These are phyloP conservation scores for Dendryphion nanum DNA, from an alignment of 2,329 filamentous ascomycete species.

Conservation along the genomic window DNA sequence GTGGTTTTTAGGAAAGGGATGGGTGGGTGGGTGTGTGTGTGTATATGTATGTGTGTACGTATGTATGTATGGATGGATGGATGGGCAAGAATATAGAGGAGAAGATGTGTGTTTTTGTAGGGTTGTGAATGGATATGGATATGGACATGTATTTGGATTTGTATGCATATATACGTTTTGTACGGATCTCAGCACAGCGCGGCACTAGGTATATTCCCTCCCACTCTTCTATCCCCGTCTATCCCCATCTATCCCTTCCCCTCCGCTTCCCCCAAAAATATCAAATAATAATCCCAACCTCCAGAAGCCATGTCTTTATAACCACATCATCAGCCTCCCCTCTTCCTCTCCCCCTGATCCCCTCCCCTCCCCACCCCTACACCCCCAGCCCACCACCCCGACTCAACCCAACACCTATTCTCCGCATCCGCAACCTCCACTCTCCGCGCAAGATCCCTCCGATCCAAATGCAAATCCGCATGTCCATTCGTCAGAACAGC, in stretches of 20 bases:
- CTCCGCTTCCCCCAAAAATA: background rate
- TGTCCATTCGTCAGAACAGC: conserved; percentile 32
- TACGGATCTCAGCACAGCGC: background rate
- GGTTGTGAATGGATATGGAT: background rate
- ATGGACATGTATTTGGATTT: background rate
- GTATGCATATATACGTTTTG: background rate
- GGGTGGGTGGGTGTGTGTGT: background rate
- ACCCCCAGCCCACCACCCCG: conserved; percentile 39
- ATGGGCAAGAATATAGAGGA: too few species aligned
- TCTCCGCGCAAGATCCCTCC: conserved; percentile 25
- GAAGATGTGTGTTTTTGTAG: background rate
- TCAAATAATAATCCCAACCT: too few species aligned
- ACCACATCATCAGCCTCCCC: too few species aligned
- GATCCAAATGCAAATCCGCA: conserved; percentile 39
- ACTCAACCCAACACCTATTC: conserved; percentile 31
- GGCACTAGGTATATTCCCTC: background rate
- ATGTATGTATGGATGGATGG: background rate
- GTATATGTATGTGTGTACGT: background rate
- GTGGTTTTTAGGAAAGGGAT: background rate
- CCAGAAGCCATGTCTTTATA: too few species aligned
- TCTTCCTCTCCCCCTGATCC: background rate
- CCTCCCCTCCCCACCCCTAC: conserved; percentile 13
- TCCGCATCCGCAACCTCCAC: conserved; percentile 29
- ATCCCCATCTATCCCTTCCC: background rate
- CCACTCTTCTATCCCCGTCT: background rate